Percentiles rank a stretch among this genome's conserved stretches.
These are phyloP conservation scores for Paraconiothyrium sp. DNA, from an alignment of 2,329 filamentous ascomycete species.

Conservation along the genomic window DNA sequence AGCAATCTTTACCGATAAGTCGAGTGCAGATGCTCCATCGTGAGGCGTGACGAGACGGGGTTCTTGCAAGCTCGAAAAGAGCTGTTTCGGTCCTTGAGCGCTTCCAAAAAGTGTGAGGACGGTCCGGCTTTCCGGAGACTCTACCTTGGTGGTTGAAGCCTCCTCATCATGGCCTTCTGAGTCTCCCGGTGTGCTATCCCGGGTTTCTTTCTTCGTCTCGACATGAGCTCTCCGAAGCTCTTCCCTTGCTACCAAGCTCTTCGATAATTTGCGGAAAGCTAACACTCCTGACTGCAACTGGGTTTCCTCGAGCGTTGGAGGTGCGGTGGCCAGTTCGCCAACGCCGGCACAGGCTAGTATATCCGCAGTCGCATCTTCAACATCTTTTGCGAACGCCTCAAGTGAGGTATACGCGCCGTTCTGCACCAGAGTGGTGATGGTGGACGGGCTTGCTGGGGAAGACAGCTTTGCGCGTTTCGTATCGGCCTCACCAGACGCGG, in stretches of 20 bases:
- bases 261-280: constrained; percentile 46
- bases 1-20: constrained; percentile 54
- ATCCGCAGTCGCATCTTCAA: constrained; percentile 50
- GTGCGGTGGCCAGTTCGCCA: constrained; percentile 28
- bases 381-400: constrained; percentile 55
- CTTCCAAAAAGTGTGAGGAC: constrained; percentile 82
- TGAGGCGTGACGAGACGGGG: constrained; percentile 51
- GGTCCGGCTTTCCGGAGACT: constrained; percentile 57
- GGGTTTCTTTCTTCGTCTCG: constrained; percentile 18
- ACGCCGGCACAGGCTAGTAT: constrained; percentile 48
- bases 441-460: constrained; percentile 38
- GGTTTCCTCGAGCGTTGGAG: constrained; percentile 48
- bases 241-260: constrained; percentile 42
- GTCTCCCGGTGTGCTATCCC: constrained; percentile 16
- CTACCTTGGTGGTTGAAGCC: constrained; percentile 31
- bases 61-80: constrained; percentile 86
- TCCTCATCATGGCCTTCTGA: constrained; percentile 20
- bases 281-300: constrained; percentile 42
- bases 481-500: constrained; percentile 51
- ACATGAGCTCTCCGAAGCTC: constrained; percentile 29
- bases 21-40: constrained; percentile 46
- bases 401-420: constrained; percentile 53
- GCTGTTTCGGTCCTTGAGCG: constrained; percentile 75
- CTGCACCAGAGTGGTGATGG: constrained; percentile 51
- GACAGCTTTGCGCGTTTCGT: constrained; percentile 58